Evolutionary conservation across 768 basidiomycete species (phyloP).

Genomic region (Collybiopsis confluens): DNA sequence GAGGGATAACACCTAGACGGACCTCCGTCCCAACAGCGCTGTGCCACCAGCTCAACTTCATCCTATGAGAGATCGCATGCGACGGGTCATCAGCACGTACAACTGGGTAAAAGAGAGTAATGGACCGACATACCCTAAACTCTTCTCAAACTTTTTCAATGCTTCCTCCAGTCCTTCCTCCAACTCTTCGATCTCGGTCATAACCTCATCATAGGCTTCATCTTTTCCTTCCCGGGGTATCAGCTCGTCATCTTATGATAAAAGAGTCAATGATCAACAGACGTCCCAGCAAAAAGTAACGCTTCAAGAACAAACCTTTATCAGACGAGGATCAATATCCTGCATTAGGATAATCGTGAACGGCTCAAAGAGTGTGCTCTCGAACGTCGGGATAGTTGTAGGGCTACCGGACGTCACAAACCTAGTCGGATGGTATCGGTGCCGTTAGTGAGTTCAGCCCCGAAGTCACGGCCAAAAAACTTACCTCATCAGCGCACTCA

Average conservation of each 20-base stretch:
- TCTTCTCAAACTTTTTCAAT: no score
- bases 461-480: not conserved
- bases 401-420: conserved; percentile 77
- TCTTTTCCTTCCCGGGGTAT: no score
- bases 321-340: conserved; percentile 73
- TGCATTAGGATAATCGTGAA: conserved; percentile 86
- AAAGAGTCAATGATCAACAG: conserved; percentile 4
- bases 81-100: not conserved
- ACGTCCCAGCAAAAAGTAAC: not conserved
- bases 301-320: conserved; percentile 44
- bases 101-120: conserved; percentile 37
- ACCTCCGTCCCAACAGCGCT: conserved; percentile 83
- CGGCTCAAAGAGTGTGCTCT: conserved; percentile 77
- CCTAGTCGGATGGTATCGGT: conserved; percentile 33
- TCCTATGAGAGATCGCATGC: no score
- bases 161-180: no score
- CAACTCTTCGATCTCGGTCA: no score
- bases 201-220: no score
- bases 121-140: no score
- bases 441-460: not conserved
- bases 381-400: conserved; percentile 67
- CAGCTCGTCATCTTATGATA: conserved; percentile 46
- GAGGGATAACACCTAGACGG: no score
- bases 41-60: conserved; percentile 61
- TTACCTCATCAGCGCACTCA: conserved; percentile 88